phyloP scores from a whole-genome alignment of 2,329 filamentous ascomycete species.

The Beauveria medogensis region DNA sequence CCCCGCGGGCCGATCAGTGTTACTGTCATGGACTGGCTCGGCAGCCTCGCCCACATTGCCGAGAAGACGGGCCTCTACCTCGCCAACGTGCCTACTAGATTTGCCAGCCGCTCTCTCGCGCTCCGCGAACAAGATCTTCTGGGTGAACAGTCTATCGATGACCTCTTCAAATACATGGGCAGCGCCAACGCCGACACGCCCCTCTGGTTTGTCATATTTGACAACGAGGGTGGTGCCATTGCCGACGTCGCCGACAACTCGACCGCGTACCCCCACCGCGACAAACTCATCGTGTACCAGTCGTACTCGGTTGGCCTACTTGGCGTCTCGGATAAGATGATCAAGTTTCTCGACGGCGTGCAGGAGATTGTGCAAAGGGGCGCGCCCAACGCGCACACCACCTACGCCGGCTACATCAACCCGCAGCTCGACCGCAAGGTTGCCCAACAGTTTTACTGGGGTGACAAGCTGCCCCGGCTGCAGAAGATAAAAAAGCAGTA shows the following conservation, averaged over 20 bases:
- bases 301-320: conserved; percentile 48
- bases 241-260: conserved; percentile 46
- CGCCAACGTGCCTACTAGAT: conserved; percentile 39
- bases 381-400: conserved; percentile 33
- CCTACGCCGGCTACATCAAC: conserved; percentile 59
- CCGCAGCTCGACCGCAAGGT: conserved; percentile 32
- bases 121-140: conserved; percentile 43
- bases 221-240: conserved; percentile 52
- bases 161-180: conserved; percentile 48
- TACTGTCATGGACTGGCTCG: conserved; percentile 55
- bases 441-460: conserved; percentile 48
- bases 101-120: conserved; percentile 51
- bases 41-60: conserved; percentile 44
- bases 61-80: conserved; percentile 40
- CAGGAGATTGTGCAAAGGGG: conserved; percentile 34
- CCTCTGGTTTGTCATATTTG: conserved; percentile 55
- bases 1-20: conserved; percentile 35
- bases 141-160: conserved; percentile 33
- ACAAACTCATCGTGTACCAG: conserved; percentile 57
- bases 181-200: conserved; percentile 39
- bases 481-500: conserved; percentile 41
- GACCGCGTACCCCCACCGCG: conserved; percentile 55
- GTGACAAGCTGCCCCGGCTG: conserved; percentile 39
- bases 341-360: conserved; percentile 43
- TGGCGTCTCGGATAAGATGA: conserved; percentile 36